Evolutionary conservation across 2,329 filamentous ascomycete species (phyloP).

Genomic region (Aureobasidium sp.): DNA sequence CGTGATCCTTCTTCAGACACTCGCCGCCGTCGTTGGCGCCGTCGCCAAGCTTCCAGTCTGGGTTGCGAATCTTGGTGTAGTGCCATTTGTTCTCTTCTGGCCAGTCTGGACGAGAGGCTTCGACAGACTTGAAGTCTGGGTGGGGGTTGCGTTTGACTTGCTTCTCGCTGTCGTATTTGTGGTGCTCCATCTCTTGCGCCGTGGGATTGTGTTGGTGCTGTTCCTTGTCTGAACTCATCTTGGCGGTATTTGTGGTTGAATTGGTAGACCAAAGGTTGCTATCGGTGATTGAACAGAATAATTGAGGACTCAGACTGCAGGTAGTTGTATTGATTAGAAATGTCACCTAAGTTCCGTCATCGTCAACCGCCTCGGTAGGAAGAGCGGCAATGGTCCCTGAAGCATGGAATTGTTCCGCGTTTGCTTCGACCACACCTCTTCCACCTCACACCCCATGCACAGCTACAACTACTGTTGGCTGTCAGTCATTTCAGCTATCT

Average conservation of each 20-base stretch:
- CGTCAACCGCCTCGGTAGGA: background rate
- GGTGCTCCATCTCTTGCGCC: slow-evolving; percentile 3
- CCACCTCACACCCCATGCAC: background rate
- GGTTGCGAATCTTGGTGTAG: slow-evolving; percentile 57
- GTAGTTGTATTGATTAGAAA: background rate
- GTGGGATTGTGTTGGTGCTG: slow-evolving; percentile 11
- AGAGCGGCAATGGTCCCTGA: background rate
- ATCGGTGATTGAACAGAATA: background rate
- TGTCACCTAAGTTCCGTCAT: background rate
- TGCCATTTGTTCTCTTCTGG: slow-evolving; percentile 42
- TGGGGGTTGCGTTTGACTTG: slow-evolving; percentile 57
- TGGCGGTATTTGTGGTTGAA: background rate
- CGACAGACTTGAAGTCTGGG: slow-evolving; percentile 66
- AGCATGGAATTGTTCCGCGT: background rate
- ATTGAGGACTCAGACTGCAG: background rate
- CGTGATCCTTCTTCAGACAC: slow-evolving; percentile 51
- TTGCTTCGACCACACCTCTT: background rate
- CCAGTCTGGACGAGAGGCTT: slow-evolving; percentile 58
- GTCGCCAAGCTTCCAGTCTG: slow-evolving; percentile 58
- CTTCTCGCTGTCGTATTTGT: slow-evolving; percentile 28
- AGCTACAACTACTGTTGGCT: background rate
- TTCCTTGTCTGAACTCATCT: slow-evolving; percentile 8
- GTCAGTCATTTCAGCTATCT: background rate
- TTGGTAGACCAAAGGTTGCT: too few species aligned
- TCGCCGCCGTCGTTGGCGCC: slow-evolving; percentile 55